These are phyloP conservation scores for Paragyromitra xinjiangensis DNA, from an alignment of 495 filamentous ascomycete genomes.

Conservation along the genomic window DNA sequence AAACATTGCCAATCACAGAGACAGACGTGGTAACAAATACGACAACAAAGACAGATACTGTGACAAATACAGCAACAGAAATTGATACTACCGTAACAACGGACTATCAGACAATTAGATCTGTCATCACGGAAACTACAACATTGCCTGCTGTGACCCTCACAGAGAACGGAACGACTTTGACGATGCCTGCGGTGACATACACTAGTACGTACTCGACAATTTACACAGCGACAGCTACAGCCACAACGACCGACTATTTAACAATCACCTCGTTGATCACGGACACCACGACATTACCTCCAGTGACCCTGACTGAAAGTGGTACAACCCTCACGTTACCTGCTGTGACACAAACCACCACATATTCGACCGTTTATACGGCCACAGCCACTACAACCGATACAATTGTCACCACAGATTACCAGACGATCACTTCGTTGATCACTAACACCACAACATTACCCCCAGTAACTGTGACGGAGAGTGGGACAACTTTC, in stretches of 20 bases:
- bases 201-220: constrained; percentile 37
- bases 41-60: constrained; percentile 25
- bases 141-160: constrained; percentile 23
- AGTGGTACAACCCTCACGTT: constrained; percentile 21
- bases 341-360: constrained; percentile 35
- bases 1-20: constrained; percentile 43
- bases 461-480: constrained; percentile 16
- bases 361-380: constrained; percentile 27
- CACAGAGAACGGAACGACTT: constrained; percentile 14
- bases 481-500: constrained; percentile 17
- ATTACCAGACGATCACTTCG: constrained; percentile 31
- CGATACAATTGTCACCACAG: constrained; percentile 12
- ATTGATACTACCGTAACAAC: constrained; percentile 12
- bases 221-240: constrained; percentile 29
- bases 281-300: constrained; percentile 40
- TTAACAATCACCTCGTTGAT: constrained; percentile 28
- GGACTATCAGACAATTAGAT: constrained; percentile 29
- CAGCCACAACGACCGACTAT: constrained; percentile 10
- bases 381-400: constrained; percentile 22
- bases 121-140: constrained; percentile 25
- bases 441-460: constrained; percentile 33
- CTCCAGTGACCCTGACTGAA: constrained; percentile 12
- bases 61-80: constrained; percentile 17
- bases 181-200: constrained; percentile 37
- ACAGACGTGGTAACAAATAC: constrained; percentile 36